Conservation (phyloP, 202 grass and related monocot genomes). For the Elaeis oleifera region DNA sequence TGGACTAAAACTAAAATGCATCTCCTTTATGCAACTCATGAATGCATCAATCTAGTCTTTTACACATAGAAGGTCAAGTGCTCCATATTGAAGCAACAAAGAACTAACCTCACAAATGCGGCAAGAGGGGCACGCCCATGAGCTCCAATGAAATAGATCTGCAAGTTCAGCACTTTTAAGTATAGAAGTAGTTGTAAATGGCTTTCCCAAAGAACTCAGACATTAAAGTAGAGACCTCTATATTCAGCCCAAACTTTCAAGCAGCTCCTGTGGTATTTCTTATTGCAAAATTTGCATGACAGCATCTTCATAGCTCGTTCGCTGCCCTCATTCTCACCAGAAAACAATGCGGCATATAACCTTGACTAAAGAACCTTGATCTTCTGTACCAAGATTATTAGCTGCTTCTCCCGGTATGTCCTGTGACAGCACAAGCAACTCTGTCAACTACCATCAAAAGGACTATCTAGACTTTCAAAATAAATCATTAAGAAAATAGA, state of each 20-base stretch:
- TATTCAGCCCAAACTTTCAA: constrained; percentile 14
- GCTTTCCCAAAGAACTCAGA: background rate
- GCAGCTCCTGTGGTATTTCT: constrained; percentile 11
- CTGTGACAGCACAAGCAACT: constrained; percentile 3
- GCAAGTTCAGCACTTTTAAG: background rate
- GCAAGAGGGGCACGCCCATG: constrained; percentile 79
- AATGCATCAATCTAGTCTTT: no score
- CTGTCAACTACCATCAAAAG: background rate
- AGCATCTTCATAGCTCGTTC: constrained; percentile 7
- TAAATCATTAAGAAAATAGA: no score
- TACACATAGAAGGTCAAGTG: no score
- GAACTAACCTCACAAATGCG: constrained; percentile 74
- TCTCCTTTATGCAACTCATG: no score
- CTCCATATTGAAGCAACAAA: background rate
- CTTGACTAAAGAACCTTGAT: constrained; percentile 12
- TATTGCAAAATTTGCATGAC: constrained; percentile 12
- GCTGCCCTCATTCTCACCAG: constrained; percentile 3
- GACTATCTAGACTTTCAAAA: background rate
- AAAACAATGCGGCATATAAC: constrained; percentile 10
- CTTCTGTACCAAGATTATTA: constrained; percentile 4
- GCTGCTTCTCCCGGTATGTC: background rate
- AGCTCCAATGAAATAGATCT: constrained; percentile 81
- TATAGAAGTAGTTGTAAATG: background rate
- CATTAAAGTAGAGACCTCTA: background rate
- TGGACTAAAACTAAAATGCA: no score